Base-by-base conservation (phyloP, 179 eudicot genomes). In the Drosera spatulata region DNA sequence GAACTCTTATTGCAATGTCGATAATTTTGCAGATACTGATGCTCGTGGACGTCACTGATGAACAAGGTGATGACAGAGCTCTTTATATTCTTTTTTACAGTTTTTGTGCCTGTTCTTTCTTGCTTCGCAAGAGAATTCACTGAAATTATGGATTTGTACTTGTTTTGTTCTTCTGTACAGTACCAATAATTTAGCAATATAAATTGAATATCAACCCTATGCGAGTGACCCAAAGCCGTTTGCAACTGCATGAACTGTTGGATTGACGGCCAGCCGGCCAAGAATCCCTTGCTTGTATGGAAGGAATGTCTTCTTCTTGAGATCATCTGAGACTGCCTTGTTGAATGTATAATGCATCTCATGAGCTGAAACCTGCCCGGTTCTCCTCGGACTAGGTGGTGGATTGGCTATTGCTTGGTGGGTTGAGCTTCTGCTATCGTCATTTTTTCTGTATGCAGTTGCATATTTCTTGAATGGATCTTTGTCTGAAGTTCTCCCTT, bases 261-360 rank as follows among this genome's bases (percentile, higher is more conserved):
- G 89, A 65, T 81, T 81, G 40, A 86, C 66, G 1, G 89, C 79
- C 38, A 85, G 62, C 11, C 82, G 43, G 50, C 96, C 96, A 51
- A 82, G 52, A 56, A 87, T 79, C 54, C 96, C 91, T 55, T 80
- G 91, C 71, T 83, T 87, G 68, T 85, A 87, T 6, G 96, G 96
- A 41, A 87, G 66, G 61, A 82, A 87, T 0, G 96, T 80, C 59
- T 79, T 87, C 86, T 77, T 87, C 80, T 75, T 87, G 82, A 80
- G 37, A 56, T 87, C 88, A 54, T 80, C 69, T 6, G 91, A 75
- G 41, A 70, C 81, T 49, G 85, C 93, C 54, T 78, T 71, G 62
- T 87, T 87, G 49, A 63, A 55, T 1, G 77, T 81, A 59, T 87
- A 87, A 69, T 87, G 96, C 70, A 77, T 22, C 68, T 87, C 96